Percentiles rank a stretch among this genome's conserved stretches.
Evolutionary conservation across 2,329 filamentous ascomycete genomes (phyloP).

Genomic region (Cadophora luteo-olivacea): DNA sequence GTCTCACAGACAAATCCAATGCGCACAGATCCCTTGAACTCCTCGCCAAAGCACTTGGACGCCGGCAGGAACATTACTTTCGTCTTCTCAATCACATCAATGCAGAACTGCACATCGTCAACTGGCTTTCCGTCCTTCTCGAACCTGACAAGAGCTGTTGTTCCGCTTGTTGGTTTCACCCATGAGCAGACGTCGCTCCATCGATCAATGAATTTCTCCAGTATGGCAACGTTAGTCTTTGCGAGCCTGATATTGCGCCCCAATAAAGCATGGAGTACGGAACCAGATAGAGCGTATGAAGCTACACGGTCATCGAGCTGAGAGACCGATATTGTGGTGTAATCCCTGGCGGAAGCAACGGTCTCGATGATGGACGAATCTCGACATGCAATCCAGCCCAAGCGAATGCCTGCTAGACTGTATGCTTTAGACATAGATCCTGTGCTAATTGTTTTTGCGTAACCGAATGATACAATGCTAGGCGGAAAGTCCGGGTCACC

Average conservation of each 20-base stretch:
- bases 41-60: constrained; percentile 73
- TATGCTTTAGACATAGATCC: constrained; percentile 89
- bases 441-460: constrained; percentile 73
- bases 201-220: constrained; percentile 72
- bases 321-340: constrained; percentile 88
- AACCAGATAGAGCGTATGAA: constrained; percentile 71
- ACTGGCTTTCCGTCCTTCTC: constrained; percentile 63
- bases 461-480: constrained; percentile 74
- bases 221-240: constrained; percentile 67
- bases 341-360: constrained; percentile 72
- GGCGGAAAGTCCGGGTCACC: constrained; percentile 60
- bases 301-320: constrained; percentile 82
- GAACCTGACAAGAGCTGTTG: constrained; percentile 80
- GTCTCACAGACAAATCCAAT: constrained; percentile 80
- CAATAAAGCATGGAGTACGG: constrained; percentile 68
- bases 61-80: constrained; percentile 80
- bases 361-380: constrained; percentile 66
- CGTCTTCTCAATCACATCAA: constrained; percentile 69
- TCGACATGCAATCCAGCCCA: constrained; percentile 82
- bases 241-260: constrained; percentile 70
- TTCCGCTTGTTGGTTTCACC: constrained; percentile 79
- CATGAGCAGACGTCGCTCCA: constrained; percentile 70
- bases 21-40: constrained; percentile 78
- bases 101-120: constrained; percentile 76
- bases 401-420: constrained; percentile 78